Evolutionary conservation across 2,329 filamentous ascomycete species (phyloP), one percentile per base, ranked within the genome.

Genomic region (Claviceps pusilla): DNA sequence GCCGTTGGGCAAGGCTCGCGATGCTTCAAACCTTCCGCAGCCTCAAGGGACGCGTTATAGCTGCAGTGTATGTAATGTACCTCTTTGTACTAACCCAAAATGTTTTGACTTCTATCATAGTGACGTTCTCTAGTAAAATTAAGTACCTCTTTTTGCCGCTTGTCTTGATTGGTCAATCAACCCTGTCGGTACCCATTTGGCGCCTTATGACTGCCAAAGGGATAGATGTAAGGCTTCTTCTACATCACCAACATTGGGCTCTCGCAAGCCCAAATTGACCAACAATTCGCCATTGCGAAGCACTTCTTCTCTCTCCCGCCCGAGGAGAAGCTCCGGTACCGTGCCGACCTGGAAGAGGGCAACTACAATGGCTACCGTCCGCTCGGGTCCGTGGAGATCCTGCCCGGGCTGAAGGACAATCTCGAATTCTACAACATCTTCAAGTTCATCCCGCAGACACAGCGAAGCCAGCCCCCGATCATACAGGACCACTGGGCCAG

Each of bases 211-310:
- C n/a, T n/a, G n/a, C n/a, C n/a, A n/a, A n/a, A n/a, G n/a, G n/a
- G n/a, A 24, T 24, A 24, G 24, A 24, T 24, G 24, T 3, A 24
- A 55, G 68, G 79, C 0, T 79, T 83, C 68, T 84, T 83, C 67
- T 82, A 83, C 57, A 75, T 83, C 24, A 76, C 75, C 56, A 81
- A 83, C 65, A 83, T 78, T 57, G 79, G 79, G 37, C 70, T 84
- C n/a, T 68, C 66, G 0, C 78, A 83, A 62, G 78, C 81, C 49
- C 70, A 80, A 61, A 73, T 84, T 1, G 75, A 83, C 58, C 69
- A 71, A 6, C 80, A 84, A 58, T 84, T 83, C 57, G 77, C 79
- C 12, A 72, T 84, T 2, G 80, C 75, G 1, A 77, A 78, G 55
- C 70, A 76, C 41, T 74, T 84, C 57, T 83, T 82, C 60, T 63